Percentiles rank a stretch among this genome's conserved stretches.
phyloP scores from a whole-genome alignment of 176 grass and related monocot species.

The Oryza longistaminata region DNA sequence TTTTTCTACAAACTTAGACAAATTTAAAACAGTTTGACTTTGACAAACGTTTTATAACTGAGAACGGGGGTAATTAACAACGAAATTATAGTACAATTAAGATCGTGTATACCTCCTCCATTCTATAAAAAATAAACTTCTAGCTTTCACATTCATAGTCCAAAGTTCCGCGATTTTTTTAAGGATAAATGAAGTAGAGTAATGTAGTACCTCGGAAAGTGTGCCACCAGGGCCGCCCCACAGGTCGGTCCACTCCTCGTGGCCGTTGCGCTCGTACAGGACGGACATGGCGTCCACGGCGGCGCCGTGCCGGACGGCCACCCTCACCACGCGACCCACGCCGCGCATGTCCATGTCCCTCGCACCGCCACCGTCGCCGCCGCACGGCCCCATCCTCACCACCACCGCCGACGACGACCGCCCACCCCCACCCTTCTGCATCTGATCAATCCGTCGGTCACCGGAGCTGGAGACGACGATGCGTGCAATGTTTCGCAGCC shows the following conservation, averaged over 20 bases:
- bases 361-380: constrained; percentile 32
- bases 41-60: too few relatives aligned
- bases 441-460: not conserved
- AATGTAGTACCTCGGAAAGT: not conserved
- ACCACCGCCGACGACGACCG: not conserved
- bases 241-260: constrained; percentile 44
- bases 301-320: constrained; percentile 43
- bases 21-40: too few relatives aligned
- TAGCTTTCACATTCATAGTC: too few relatives aligned
- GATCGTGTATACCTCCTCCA: too few relatives aligned
- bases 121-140: too few relatives aligned
- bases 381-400: constrained; percentile 43
- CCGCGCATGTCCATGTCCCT: constrained; percentile 54
- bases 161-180: too few relatives aligned
- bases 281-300: constrained; percentile 49
- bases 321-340: constrained; percentile 48
- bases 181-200: too few relatives aligned
- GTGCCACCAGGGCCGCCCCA: constrained; percentile 47
- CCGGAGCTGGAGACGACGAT: too few relatives aligned
- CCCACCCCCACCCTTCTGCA: not conserved
- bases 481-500: too few relatives aligned
- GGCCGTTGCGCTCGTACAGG: constrained; percentile 11
- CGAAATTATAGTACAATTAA: too few relatives aligned
- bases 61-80: too few relatives aligned
- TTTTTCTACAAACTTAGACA: too few relatives aligned